These are phyloP conservation scores for Fusarium continuum DNA, from an alignment of 2,329 filamentous ascomycete species.

Conservation along the genomic window DNA sequence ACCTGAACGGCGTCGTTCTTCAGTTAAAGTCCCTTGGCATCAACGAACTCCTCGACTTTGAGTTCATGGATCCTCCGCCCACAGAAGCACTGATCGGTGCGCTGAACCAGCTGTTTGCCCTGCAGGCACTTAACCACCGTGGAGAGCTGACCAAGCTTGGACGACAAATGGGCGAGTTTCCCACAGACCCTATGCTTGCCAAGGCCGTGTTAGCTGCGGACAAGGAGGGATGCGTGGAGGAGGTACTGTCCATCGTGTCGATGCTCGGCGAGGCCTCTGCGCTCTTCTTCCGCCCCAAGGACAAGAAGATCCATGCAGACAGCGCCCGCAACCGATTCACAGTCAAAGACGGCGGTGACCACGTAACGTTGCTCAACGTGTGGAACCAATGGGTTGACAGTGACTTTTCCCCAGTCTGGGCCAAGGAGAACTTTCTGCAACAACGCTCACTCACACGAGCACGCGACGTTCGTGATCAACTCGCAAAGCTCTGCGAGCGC, in stretches of 20 bases:
- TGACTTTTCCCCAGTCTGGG: constrained; percentile 88
- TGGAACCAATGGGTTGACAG: constrained; percentile 96
- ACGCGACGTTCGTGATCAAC: constrained; percentile 90
- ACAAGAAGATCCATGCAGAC: constrained; percentile 97
- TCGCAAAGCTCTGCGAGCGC: constrained; percentile 90
- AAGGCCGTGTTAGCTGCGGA: constrained; percentile 89
- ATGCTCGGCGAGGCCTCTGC: constrained; percentile 91
- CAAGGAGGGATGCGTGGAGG: constrained; percentile 91
- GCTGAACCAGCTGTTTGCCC: constrained; percentile 88
- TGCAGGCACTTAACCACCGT: constrained; percentile 87
- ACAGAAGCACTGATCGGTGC: constrained; percentile 89
- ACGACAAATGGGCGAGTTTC: constrained; percentile 94
- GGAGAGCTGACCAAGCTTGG: constrained; percentile 91
- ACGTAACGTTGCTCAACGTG: constrained; percentile 87
- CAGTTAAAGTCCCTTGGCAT: constrained; percentile 91
- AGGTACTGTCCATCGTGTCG: constrained; percentile 90
- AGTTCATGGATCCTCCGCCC: constrained; percentile 94
- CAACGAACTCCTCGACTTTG: constrained; percentile 90
- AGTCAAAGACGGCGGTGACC: constrained; percentile 89
- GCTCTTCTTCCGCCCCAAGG: constrained; percentile 93
- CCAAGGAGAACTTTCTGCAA: constrained; percentile 92
- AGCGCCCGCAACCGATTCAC: constrained; percentile 90
- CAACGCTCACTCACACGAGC: constrained; percentile 89
- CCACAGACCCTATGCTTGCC: constrained; percentile 89
- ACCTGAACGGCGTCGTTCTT: constrained; percentile 84